Evolutionary conservation across 2,329 filamentous ascomycete species (phyloP).

Genomic region (Epicoccum sorghinum): DNA sequence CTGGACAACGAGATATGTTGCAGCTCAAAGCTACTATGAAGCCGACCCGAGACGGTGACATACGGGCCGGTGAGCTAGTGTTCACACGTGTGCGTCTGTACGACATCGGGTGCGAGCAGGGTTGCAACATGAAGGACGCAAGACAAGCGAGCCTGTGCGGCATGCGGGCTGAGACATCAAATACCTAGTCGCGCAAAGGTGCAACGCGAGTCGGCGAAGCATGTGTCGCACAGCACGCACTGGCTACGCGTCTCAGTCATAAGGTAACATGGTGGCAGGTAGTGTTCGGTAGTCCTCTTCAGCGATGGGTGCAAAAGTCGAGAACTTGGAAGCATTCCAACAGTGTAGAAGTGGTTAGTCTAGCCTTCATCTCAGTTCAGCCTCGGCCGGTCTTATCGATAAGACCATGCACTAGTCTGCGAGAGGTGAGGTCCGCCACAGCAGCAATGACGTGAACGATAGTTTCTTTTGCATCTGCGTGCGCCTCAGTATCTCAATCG

Average conservation of each 20-base stretch:
- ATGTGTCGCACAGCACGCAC: conserved; percentile 8
- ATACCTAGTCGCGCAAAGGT: neutral
- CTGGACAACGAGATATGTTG: no score
- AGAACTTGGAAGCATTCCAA: no score
- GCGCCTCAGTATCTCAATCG: neutral
- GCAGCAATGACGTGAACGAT: conserved; percentile 23
- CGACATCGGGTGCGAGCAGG: conserved; percentile 2
- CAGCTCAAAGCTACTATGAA: neutral
- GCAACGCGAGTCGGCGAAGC: neutral
- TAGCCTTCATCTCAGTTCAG: neutral
- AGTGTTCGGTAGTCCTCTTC: neutral
- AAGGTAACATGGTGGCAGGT: neutral
- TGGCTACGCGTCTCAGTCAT: conserved; percentile 3
- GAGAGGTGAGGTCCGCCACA: conserved; percentile 4
- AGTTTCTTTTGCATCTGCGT: conserved; percentile 10
- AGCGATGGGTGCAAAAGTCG: neutral
- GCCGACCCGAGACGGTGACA: neutral
- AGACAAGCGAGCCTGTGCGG: conserved; percentile 1
- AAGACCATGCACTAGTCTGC: conserved; percentile 7
- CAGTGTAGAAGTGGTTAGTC: no score
- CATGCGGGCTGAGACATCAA: conserved; percentile 12
- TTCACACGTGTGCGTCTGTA: neutral
- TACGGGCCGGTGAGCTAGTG: conserved; percentile 2
- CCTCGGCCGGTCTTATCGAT: conserved; percentile 17
- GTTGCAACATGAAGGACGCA: conserved; percentile 13